Evolutionary conservation across 805 yeast genomes (phyloP), one percentile per base, ranked within the genome.

Genomic region (Candida alai): DNA sequence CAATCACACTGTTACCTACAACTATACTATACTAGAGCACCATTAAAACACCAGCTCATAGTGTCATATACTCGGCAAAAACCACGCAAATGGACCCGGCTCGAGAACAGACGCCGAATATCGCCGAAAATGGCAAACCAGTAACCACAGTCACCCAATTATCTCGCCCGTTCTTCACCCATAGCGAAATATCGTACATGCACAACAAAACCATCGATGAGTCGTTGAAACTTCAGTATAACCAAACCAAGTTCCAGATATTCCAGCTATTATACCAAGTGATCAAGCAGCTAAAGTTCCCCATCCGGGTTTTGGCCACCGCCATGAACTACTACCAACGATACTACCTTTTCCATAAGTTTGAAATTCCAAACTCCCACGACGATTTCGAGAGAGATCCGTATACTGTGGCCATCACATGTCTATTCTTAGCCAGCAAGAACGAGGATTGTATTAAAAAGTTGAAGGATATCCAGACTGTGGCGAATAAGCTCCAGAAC

Each of bases 381-480:
- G 51, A 46, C 19, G 60, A 56, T 30, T 45, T 56, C 19, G 68
- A 61, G 32, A 58, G 51, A 26, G 65, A 71, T 34, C 76, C 78
- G 28, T 68, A 68, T 43, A 79, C 80, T 28, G 73, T 84, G n/a
- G 84, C 85, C 0, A 57, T 80, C 6, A 72, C 90, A 7, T 73
- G 87, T 35, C 52, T 88, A 6, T 73, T 84, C 37, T 62, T 85
- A 11, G 83, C 95, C 2, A 65, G 80, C 27, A 86, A 88, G 54
- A 77, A 79, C 43, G 94, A 85, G 49, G 96, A 88, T 50, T 84
- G 88, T 26, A 80, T 87, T 26, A 87, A 86, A 53, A 83, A 83
- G 45, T 54, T 82, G 11, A 67, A 76, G 34, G 85, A 83, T 28
- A 68, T 87, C 9, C 70, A 80, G 28, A 54, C 58, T 3, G 75